Evolutionary conservation across 495 filamentous ascomycete species (phyloP), one percentile per base, ranked within the genome.

Genomic region (Aspergillus cristatus): DNA sequence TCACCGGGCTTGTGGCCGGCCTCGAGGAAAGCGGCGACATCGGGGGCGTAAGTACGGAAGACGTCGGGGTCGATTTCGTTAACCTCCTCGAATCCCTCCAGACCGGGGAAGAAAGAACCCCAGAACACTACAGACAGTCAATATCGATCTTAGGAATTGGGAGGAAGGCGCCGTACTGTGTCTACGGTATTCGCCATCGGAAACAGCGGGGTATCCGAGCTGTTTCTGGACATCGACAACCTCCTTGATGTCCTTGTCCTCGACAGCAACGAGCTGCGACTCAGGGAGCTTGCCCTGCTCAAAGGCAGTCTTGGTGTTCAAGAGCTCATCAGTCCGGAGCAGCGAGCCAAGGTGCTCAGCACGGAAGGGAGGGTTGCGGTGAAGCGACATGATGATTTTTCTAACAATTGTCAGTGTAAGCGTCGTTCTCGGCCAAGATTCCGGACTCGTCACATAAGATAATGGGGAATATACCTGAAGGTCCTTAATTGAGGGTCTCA

Each of bases 341-440:
- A 91, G 75, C 18, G 83, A 89, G 46, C 86, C 86, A 45, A 94
- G 64, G 50, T 90, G 84, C 68, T 90, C 86, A 32, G 84, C 86
- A 44, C 83, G 75, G 63, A 87, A 90, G 13, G 86, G 84, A 31
- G 83, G 81, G 22, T 67, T 65, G 55, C 70, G 74, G 54, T 74
- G 72, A 34, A 72, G 51, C 45, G 56, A 48, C 62, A 67, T 67
- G 20, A 18, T 56, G 48, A 47, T 37, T 24, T n/a, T 4, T 24
- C 20, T 24, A 24, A 4, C 4, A 24, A 8, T 24, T 4, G 20
- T 24, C 8, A 32, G 39, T 17, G 3, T n/a, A 30, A 30, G 28
- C 28, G 10, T 30, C 11, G 28, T 30, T 14, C 28, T 30, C 28
- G 8, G 8, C 20, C 20, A 24, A 24, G 20, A 8, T 24, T n/a